Evolutionary conservation across 345 rosid species (phyloP), one percentile per base, ranked within the genome.

Genomic region (Cardamine resedifolia): DNA sequence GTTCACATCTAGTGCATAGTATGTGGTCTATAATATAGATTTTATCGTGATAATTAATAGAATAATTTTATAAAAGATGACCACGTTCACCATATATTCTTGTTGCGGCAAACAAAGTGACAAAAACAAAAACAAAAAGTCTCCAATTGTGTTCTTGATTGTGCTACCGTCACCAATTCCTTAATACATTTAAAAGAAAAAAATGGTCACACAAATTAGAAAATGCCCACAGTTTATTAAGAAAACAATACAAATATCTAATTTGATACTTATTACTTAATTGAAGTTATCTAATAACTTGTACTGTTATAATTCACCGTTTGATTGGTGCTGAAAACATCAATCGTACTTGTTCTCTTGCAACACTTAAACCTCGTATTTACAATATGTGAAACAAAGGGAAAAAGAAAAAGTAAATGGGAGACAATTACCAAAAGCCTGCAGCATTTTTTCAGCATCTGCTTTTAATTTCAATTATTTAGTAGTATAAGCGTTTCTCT

Each of bases 381-480:
- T 64, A 55, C 48, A 64, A 18, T 58, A 48, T 66, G 34, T 48
- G 69, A 72, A 62, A 61, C 33, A 41, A 27, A 41, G 33, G 36
- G 2, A 1, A 34, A 3, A 41, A 41, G 4, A 14, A 7, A 43
- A 73, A 64, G 71, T 60, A 49, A 19, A 66, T 58, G 56, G 73
- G 68, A 74, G 38, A 59, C 78, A 50, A 20, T 66, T 74, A 21
- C 62, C 39, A 52, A 66, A 74, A 74, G 60, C 78, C 66, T 74
- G 78, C 66, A 36, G 53, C 77, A 47, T 41, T 75, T 66, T 20
- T 60, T 31, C 78, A 59, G 45, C 66, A 44, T 69, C 33, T 20
- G 45, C 11, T 61, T 60, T n/a, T n/a, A n/a, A n/a, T n/a, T 68
- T 33, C 15, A 0, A 66, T 21, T 60, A 11, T 61, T 49, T 74